phyloP scores from a whole-genome alignment of 768 basidiomycete species.

The Leccinum obscurum region DNA sequence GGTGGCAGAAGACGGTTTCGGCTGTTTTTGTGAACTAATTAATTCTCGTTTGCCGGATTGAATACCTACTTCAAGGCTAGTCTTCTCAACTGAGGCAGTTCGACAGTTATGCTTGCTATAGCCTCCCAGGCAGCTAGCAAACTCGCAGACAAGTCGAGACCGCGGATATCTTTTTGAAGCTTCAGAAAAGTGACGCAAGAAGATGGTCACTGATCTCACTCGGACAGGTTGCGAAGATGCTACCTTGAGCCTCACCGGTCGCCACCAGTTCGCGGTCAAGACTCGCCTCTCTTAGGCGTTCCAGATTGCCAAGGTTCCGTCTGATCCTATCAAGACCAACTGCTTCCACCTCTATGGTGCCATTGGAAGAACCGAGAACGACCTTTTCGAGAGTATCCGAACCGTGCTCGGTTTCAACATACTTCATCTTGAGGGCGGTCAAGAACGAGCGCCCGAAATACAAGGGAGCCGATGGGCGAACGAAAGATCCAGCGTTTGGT shows the following conservation, averaged over 20 bases:
- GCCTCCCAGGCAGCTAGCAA: slow-evolving; percentile 71
- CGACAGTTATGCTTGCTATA: slow-evolving; percentile 59
- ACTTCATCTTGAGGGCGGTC: slow-evolving; percentile 72
- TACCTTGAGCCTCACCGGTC: slow-evolving; percentile 47
- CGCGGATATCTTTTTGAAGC: slow-evolving; percentile 58
- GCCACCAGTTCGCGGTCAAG: slow-evolving; percentile 70
- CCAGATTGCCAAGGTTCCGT: slow-evolving; percentile 63
- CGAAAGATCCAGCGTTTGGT: slow-evolving; percentile 72
- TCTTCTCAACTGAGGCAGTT: slow-evolving; percentile 60
- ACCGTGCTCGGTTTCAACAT: slow-evolving; percentile 64
- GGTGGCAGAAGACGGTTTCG: slow-evolving; percentile 61
- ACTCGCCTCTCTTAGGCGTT: slow-evolving; percentile 74
- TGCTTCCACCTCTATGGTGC: slow-evolving; percentile 84
- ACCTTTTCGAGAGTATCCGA: slow-evolving; percentile 57
- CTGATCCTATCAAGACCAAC: slow-evolving; percentile 80
- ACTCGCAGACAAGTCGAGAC: slow-evolving; percentile 78
- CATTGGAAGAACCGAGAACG: slow-evolving; percentile 77
- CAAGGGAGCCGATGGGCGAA: slow-evolving; percentile 62
- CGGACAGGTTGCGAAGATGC: slow-evolving; percentile 59
- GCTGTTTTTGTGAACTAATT: slow-evolving; percentile 41
- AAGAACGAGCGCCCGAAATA: slow-evolving; percentile 71
- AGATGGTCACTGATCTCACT: slow-evolving; percentile 47
- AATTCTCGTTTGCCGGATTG: slow-evolving; percentile 9
- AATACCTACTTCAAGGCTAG: slow-evolving; percentile 76
- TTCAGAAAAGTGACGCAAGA: slow-evolving; percentile 15